These are phyloP conservation scores for Pythium insidiosum DNA, from an alignment of 352 stramenopile genomes.

Conservation along the genomic window DNA sequence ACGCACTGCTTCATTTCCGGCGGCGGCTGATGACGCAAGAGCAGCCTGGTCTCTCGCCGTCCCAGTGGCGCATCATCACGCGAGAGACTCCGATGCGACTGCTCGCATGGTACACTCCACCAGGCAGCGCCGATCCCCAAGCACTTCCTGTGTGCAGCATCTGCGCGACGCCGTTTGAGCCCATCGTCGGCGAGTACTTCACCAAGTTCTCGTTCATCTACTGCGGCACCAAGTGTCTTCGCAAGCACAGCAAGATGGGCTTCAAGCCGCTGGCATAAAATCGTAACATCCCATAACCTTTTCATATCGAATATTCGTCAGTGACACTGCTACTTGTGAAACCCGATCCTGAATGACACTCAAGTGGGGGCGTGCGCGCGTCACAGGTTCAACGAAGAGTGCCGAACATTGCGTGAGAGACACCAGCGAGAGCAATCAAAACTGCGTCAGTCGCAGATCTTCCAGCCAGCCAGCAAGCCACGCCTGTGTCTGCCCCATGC, in stretches of 20 bases:
- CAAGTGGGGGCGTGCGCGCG: too few species aligned
- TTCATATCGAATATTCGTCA: too few species aligned
- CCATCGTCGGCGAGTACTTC: slow-evolving; percentile 82
- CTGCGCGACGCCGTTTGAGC: slow-evolving; percentile 65
- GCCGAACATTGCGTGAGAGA: too few species aligned
- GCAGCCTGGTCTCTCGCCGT: slow-evolving; percentile 18
- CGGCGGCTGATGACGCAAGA: slow-evolving; percentile 18
- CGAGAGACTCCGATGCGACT: slow-evolving; percentile 32
- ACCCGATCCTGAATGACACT: too few species aligned
- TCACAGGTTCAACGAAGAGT: too few species aligned
- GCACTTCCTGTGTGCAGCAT: slow-evolving; percentile 71
- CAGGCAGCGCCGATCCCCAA: slow-evolving; percentile 43
- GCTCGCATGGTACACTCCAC: slow-evolving; percentile 55
- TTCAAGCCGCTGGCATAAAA: slow-evolving; percentile 25
- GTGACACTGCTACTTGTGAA: too few species aligned
- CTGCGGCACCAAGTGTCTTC: slow-evolving; percentile 77
- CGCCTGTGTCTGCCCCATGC: too few species aligned
- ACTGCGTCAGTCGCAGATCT: too few species aligned
- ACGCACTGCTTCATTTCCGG: slow-evolving; percentile 47
- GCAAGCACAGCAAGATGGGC: slow-evolving; percentile 52
- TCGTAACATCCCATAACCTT: too few species aligned
- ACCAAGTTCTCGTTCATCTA: slow-evolving; percentile 82
- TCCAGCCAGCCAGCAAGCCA: too few species aligned
- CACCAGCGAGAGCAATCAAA: too few species aligned
- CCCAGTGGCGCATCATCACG: slow-evolving; percentile 38